These are phyloP conservation scores for Hura crepitans DNA, from an alignment of 441 rosid species.

Conservation along the genomic window DNA sequence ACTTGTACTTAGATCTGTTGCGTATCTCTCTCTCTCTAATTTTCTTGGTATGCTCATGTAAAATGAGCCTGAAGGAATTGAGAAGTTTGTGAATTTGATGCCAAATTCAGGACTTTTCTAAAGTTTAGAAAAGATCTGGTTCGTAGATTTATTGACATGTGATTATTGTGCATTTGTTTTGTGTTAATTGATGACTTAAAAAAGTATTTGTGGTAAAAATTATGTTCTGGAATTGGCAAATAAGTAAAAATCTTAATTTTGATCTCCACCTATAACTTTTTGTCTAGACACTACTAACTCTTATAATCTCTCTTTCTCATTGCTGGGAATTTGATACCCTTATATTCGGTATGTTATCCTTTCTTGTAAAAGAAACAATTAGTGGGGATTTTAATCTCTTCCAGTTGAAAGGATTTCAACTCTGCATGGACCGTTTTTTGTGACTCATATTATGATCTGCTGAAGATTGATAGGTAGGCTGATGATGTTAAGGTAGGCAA, in stretches of 20 bases:
- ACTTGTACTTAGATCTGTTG: not conserved
- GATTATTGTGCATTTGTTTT: not conserved
- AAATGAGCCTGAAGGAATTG: not conserved
- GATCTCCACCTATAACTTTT: not conserved
- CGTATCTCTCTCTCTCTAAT: not conserved
- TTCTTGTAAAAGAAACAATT: not conserved
- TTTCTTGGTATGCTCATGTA: not conserved
- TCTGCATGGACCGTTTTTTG: not conserved
- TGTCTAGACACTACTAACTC: not conserved
- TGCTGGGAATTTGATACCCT: not conserved
- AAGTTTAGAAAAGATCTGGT: not conserved
- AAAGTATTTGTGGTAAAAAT: not conserved
- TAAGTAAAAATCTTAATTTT: not conserved
- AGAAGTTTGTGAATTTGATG: not conserved
- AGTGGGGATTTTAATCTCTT: not conserved
- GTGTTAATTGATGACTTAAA: too few species aligned
- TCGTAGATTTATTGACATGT: not conserved
- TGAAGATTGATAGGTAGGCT: slow-evolving; percentile 11
- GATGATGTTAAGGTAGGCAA: slow-evolving; percentile 7
- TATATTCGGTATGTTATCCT: not conserved
- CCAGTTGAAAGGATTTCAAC: slow-evolving; percentile 10
- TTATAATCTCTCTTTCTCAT: not conserved
- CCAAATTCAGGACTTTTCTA: not conserved
- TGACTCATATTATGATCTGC: not conserved
- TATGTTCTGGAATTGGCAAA: slow-evolving; percentile 3